Evolutionary conservation across 2,329 filamentous ascomycete species (phyloP).

Genomic region (Stagonosporopsis rhizophila): DNA sequence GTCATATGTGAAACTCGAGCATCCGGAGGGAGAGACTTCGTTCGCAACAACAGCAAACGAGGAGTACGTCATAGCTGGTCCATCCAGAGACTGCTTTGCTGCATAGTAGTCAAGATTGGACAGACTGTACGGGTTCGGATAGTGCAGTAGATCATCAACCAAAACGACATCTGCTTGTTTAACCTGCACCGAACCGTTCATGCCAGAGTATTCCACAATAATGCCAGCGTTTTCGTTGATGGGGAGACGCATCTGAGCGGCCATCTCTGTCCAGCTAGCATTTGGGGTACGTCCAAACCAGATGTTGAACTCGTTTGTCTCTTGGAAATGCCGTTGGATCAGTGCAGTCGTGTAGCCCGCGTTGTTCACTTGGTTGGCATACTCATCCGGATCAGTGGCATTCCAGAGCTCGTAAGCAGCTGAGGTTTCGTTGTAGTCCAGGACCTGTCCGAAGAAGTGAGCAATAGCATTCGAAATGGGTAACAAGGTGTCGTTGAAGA

Average conservation of each 20-base stretch:
- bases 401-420: conserved; percentile 50
- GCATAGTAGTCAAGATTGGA: conserved; percentile 73
- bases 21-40: conserved; percentile 69
- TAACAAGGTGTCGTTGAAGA: conserved; percentile 63
- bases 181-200: conserved; percentile 71
- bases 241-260: conserved; percentile 63
- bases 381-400: conserved; percentile 77
- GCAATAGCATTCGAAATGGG: conserved; percentile 71
- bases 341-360: conserved; percentile 73
- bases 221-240: conserved; percentile 63
- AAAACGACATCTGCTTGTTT: conserved; percentile 77
- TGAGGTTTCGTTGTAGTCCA: conserved; percentile 63
- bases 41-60: conserved; percentile 73
- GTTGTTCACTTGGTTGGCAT: conserved; percentile 71
- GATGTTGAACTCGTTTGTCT: conserved; percentile 64
- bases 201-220: conserved; percentile 68
- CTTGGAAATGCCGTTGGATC: conserved; percentile 63
- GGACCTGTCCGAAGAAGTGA: conserved; percentile 65
- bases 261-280: conserved; percentile 64
- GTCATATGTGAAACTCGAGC: conserved; percentile 72
- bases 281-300: conserved; percentile 64
- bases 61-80: conserved; percentile 76
- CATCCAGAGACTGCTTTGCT: conserved; percentile 70
- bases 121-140: conserved; percentile 62
- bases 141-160: conserved; percentile 69